Conservation (phyloP, 2,329 filamentous ascomycete species). For the Paraconiothyrium brasiliense region DNA sequence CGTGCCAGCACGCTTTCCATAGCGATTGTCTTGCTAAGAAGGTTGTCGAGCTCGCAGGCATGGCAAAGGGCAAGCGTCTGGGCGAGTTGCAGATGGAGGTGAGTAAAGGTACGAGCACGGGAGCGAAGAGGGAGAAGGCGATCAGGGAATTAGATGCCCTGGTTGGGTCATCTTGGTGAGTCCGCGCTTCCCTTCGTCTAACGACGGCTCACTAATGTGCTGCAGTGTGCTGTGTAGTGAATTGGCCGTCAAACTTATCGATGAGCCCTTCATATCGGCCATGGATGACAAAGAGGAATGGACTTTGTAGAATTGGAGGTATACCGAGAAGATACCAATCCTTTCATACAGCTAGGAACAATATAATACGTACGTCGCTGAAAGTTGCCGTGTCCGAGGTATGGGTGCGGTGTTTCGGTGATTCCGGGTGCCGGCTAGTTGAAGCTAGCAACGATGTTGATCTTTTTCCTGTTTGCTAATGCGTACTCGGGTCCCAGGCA, state of each 20-base stretch:
- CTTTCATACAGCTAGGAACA: not conserved
- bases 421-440: not conserved
- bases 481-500: not conserved
- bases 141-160: conserved; percentile 91
- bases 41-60: conserved; percentile 82
- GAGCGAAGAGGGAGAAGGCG: conserved; percentile 79
- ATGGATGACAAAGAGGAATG: conserved; percentile 82
- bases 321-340: not conserved
- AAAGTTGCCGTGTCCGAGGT: not conserved
- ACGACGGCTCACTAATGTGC: conserved; percentile 26
- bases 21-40: conserved; percentile 90
- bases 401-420: not conserved
- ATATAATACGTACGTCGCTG: not conserved
- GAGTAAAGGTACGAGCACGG: conserved; percentile 75
- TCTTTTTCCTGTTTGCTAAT: not conserved
- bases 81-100: conserved; percentile 86
- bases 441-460: not conserved
- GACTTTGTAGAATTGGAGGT: conserved; percentile 59
- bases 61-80: conserved; percentile 80
- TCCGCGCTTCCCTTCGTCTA: conserved; percentile 24
- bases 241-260: conserved; percentile 90
- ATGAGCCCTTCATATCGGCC: conserved; percentile 85
- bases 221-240: conserved; percentile 90
- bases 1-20: conserved; percentile 97
- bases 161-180: conserved; percentile 87